These are phyloP conservation scores for Tricholoma furcatifolium DNA, from an alignment of 768 basidiomycete genomes.

Conservation along the genomic window DNA sequence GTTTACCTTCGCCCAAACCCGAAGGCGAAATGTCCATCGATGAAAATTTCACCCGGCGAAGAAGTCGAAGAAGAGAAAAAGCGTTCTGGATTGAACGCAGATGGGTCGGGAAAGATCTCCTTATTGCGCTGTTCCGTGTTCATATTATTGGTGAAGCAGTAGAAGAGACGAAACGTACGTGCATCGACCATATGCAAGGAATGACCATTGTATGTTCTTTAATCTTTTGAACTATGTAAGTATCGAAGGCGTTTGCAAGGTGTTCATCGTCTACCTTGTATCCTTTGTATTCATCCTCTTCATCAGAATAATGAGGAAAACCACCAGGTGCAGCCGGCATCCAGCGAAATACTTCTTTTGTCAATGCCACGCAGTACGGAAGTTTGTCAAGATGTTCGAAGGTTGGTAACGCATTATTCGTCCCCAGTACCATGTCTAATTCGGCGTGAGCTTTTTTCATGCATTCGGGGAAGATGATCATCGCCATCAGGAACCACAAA, in stretches of 20 bases:
- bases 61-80: not conserved
- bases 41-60: not conserved
- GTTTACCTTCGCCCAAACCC: conserved; percentile 3
- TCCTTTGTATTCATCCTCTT: conserved; percentile 7
- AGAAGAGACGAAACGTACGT: not conserved
- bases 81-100: conserved; percentile 1
- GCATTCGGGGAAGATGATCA: conserved; percentile 12
- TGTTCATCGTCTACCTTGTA: not conserved
- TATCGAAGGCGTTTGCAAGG: not conserved
- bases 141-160: not conserved
- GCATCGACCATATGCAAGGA: conserved; percentile 7
- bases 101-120: not conserved
- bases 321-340: not conserved
- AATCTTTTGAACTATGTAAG: not conserved
- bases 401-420: not conserved
- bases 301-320: conserved; percentile 8
- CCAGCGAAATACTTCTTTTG: conserved; percentile 7
- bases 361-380: conserved; percentile 4
- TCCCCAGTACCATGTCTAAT: not conserved
- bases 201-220: conserved; percentile 3
- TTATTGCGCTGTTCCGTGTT: not conserved
- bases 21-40: conserved; percentile 4
- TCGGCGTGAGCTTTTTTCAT: conserved; percentile 7
- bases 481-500: conserved; percentile 10
- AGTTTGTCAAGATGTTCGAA: not conserved